Evolutionary conservation across 1,284 basidiomycete genomes (phyloP).

Genomic region (Rhodofomes roseus): DNA sequence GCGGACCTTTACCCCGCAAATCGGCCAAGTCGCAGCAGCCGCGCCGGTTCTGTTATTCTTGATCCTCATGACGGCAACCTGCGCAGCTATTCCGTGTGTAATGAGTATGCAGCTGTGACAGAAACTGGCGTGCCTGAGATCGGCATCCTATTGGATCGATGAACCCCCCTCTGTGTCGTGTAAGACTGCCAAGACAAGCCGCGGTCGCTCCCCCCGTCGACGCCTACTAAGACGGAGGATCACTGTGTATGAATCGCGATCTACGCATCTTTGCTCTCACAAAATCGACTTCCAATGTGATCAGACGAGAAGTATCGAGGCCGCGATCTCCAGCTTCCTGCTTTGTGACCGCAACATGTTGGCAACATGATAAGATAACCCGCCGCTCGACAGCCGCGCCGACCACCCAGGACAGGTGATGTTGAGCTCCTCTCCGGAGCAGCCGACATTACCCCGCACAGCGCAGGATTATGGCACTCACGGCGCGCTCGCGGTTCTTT

Average conservation of each 20-base stretch:
- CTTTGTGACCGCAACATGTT: background rate
- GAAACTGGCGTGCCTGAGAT: background rate
- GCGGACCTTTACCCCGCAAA: too few relatives aligned
- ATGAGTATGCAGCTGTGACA: background rate
- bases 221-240: background rate
- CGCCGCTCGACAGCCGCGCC: background rate
- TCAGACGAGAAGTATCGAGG: too few relatives aligned
- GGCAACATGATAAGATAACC: background rate
- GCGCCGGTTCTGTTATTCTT: too few relatives aligned
- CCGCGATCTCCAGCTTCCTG: too few relatives aligned
- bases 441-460: background rate
- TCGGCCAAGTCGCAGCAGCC: background rate
- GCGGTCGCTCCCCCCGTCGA: background rate
- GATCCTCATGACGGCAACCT: background rate
- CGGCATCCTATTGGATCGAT: background rate
- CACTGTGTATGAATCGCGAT: background rate
- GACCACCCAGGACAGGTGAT: background rate
- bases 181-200: background rate
- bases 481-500: background rate
- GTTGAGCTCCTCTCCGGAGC: background rate
- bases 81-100: background rate
- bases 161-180: background rate
- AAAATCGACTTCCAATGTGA: too few relatives aligned
- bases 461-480: background rate
- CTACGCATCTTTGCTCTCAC: too few relatives aligned